Evolutionary conservation across 495 filamentous ascomycete species (phyloP), one percentile per base, ranked within the genome.

Genomic region (Aspergillus coremiiformis): DNA sequence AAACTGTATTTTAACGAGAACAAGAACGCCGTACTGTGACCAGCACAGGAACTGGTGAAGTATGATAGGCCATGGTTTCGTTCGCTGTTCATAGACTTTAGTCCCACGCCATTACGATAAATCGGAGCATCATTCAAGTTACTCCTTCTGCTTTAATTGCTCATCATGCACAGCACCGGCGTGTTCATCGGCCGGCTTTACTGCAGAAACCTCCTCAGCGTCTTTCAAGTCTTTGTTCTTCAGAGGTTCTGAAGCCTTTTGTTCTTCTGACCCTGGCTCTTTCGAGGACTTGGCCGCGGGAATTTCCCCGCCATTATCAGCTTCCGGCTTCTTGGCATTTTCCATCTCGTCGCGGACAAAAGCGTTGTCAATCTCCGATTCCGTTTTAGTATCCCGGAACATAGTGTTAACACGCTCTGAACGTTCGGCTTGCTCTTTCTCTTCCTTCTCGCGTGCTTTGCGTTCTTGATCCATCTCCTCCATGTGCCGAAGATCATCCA

Each of bases 401-500:
- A 84, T 47, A 11, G 35, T 43, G 26, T 60, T 35, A 1, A 49
- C 44, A n/a, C 61, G 61, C n/a, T 57, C 46, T 21, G 37, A 46
- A 9, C 56, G 68, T 44, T 86, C 80, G 17, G 78, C 78, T 30
- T 82, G 78, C 56, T 91, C 83, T 56, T 79, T 76, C 55, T 90
- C 86, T 66, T 87, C 85, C 8, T 76, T 67, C 64, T 95, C 90
- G 24, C 78, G 83, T 23, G 79, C 81, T 51, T 82, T 73, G 26
- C 83, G 80, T 59, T 95, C 90, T 50, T 80, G 68, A 59, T 95
- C 89, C 89, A 95, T 94, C 71, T 95, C 86, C 75, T 89, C 92
- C 94, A 99, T 99, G 57, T 96, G 94, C 46, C 87, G 83, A 45
- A 97, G 86, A 60, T 99, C 94, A 60, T 99, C 94, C 10, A 95